phyloP scores from a whole-genome alignment of 768 basidiomycete species.

The Podaxis carcinomalis region DNA sequence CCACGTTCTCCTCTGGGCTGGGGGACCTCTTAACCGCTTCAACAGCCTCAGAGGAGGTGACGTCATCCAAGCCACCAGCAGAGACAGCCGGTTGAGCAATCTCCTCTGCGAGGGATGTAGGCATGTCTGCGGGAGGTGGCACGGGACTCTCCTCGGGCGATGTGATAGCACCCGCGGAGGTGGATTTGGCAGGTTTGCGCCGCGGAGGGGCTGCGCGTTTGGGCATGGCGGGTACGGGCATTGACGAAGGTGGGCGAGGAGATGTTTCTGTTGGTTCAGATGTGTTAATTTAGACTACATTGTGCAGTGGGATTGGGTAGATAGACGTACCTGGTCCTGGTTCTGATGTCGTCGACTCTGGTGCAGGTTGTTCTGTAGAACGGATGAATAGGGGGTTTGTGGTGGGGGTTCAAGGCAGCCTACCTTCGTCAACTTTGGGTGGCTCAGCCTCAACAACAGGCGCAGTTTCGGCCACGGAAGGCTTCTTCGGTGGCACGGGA shows the following conservation, averaged over 20 bases:
- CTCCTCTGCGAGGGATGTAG: not conserved
- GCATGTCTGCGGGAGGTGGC: not conserved
- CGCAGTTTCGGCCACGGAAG: slow-evolving; percentile 9
- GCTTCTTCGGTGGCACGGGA: slow-evolving; percentile 25
- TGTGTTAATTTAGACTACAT: not conserved
- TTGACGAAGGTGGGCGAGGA: slow-evolving; percentile 42
- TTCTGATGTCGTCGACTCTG: not conserved
- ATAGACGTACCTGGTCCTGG: not conserved
- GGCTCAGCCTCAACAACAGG: not conserved
- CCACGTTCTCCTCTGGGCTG: not conserved
- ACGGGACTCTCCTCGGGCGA: slow-evolving; percentile 3
- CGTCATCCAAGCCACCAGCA: not conserved
- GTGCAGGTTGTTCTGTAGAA: not conserved
- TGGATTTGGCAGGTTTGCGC: slow-evolving; percentile 35
- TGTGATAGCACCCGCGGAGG: not conserved
- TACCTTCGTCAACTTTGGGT: slow-evolving; percentile 1
- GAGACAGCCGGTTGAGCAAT: not conserved
- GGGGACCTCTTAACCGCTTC: not conserved
- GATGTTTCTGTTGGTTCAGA: slow-evolving; percentile 14
- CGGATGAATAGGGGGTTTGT: not conserved
- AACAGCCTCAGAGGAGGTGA: not conserved
- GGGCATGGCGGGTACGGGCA: slow-evolving; percentile 74
- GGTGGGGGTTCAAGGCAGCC: not conserved
- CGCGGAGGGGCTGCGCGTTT: slow-evolving; percentile 74
- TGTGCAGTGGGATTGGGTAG: not conserved